Conservation (phyloP, 352 stramenopile species). For the Phytophthora crassamura region DNA sequence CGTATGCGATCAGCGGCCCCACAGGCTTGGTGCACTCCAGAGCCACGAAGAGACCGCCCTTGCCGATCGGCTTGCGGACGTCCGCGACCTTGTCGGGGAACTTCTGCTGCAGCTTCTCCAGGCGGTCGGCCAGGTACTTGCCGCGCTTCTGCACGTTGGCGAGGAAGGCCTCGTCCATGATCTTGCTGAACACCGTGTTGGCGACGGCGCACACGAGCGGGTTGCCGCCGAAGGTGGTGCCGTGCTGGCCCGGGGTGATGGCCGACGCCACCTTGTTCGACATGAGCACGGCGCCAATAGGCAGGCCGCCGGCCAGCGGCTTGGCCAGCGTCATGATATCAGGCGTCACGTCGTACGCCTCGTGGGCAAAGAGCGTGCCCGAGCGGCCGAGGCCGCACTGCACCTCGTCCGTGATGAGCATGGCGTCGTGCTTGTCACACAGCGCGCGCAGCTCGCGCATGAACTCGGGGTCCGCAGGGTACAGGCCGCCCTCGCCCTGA, state of each 20-base stretch:
- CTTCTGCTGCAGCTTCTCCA: conserved; percentile 75
- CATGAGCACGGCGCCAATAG: conserved; percentile 96
- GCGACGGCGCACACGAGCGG: conserved; percentile 94
- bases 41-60: conserved; percentile 80
- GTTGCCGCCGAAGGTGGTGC: conserved; percentile 97
- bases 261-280: conserved; percentile 90
- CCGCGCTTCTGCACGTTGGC: conserved; percentile 75
- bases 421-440: conserved; percentile 93
- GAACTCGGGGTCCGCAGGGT: conserved; percentile 92
- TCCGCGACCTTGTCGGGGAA: conserved; percentile 77
- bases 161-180: conserved; percentile 74
- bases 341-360: conserved; percentile 93
- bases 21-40: conserved; percentile 79
- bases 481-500: conserved; percentile 95
- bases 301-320: conserved; percentile 95
- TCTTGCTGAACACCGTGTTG: conserved; percentile 80
- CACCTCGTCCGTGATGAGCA: conserved; percentile 99
- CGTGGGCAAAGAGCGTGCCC: conserved; percentile 95
- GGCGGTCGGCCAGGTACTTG: conserved; percentile 57
- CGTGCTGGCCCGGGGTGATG: conserved; percentile 94
- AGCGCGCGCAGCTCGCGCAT: conserved; percentile 90
- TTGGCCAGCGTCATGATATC: conserved; percentile 99
- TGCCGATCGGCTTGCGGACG: conserved; percentile 67
- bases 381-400: conserved; percentile 97
- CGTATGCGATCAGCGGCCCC: conserved; percentile 69